phyloP scores from a whole-genome alignment of 768 basidiomycete species.

The Multifurca ochricompacta region DNA sequence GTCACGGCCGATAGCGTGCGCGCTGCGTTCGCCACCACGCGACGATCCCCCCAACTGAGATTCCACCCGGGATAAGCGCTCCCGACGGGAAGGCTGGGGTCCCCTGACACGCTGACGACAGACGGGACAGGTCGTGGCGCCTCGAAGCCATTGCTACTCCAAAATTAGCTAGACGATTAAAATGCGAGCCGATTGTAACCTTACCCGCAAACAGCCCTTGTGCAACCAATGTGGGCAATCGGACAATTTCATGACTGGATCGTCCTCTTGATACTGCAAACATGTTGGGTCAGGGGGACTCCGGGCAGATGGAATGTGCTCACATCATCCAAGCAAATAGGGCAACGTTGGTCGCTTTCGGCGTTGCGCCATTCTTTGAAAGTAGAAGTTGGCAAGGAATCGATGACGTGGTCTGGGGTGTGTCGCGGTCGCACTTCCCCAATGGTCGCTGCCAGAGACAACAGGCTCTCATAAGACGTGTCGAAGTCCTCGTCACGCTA shows the following conservation, averaged over 20 bases:
- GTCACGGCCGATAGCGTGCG: background rate
- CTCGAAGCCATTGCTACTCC: conserved; percentile 69
- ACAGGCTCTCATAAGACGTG: conserved; percentile 61
- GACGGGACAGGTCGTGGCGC: conserved; percentile 72
- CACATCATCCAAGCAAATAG: conserved; percentile 82
- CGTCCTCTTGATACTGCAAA: conserved; percentile 53
- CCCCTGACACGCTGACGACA: conserved; percentile 57
- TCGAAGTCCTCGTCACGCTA: conserved; percentile 76
- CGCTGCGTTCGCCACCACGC: conserved; percentile 1
- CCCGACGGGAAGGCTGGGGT: conserved; percentile 13
- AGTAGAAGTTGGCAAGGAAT: conserved; percentile 47
- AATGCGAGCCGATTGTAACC: conserved; percentile 19
- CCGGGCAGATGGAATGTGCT: conserved; percentile 26
- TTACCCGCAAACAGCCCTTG: conserved; percentile 65
- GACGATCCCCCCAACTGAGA: background rate
- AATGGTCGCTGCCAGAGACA: conserved; percentile 49
- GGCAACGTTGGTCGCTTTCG: conserved; percentile 67
- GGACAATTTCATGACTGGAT: conserved; percentile 54
- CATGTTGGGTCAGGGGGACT: conserved; percentile 6
- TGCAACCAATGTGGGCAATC: conserved; percentile 80
- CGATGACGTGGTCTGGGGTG: conserved; percentile 54
- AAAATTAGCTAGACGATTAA: conserved; percentile 9
- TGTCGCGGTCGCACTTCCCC: conserved; percentile 63
- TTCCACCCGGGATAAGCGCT: conserved; percentile 1
- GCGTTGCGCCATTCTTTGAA: conserved; percentile 60